Evolutionary conservation across 306 rosid genomes (phyloP).

Genomic region (Pterocarpus santalinus): DNA sequence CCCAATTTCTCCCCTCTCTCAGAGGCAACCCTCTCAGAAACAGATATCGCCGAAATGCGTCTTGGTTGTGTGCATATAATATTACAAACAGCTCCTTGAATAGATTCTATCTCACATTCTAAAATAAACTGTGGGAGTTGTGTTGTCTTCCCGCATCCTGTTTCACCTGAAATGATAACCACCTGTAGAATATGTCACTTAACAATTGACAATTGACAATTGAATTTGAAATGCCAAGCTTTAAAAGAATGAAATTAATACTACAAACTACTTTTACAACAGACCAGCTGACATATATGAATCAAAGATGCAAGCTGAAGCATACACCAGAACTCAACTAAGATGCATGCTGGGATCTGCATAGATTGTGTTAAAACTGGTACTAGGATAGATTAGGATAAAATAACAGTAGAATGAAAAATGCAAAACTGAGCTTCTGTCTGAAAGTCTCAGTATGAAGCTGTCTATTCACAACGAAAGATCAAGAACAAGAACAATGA

Average conservation of each 20-base stretch:
- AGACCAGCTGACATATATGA: constrained; percentile 26
- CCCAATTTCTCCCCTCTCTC: constrained; percentile 98
- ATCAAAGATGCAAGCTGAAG: constrained; percentile 16
- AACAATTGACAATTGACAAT: constrained; percentile 21
- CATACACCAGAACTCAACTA: constrained; percentile 14
- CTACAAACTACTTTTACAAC: constrained; percentile 14
- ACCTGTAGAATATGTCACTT: constrained; percentile 61
- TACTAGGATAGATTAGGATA: too few relatives aligned
- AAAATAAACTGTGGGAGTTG: constrained; percentile 97
- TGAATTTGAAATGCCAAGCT: constrained; percentile 21
- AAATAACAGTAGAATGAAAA: too few relatives aligned
- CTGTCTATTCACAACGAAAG: too few relatives aligned
- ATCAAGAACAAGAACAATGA: too few relatives aligned
- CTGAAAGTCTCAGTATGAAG: too few relatives aligned
- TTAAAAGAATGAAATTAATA: constrained; percentile 13
- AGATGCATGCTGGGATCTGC: background rate
- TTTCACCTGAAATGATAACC: constrained; percentile 87
- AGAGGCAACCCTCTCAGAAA: constrained; percentile 92
- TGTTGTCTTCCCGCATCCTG: constrained; percentile 99
- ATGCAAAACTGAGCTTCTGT: too few relatives aligned
- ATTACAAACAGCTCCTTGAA: constrained; percentile 79
- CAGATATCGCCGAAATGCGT: constrained; percentile 96
- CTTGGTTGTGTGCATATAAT: constrained; percentile 97
- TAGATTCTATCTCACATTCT: constrained; percentile 83
- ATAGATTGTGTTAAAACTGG: too few relatives aligned